Evolutionary conservation across 768 basidiomycete genomes (phyloP).

Genomic region (Pleurotus salmoneostramineus): DNA sequence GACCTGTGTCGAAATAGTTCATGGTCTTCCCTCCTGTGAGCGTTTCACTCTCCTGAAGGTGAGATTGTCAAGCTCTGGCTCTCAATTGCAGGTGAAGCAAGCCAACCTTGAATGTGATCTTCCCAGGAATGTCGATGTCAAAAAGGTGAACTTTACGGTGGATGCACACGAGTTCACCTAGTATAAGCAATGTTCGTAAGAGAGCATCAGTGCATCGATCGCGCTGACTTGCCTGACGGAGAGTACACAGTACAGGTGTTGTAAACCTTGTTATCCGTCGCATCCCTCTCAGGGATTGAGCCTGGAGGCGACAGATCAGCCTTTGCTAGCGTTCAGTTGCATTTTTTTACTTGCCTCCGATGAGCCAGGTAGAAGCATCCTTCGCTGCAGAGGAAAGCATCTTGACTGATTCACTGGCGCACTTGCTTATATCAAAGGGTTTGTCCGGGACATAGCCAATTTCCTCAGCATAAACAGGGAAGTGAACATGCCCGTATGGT

Average conservation of each 20-base stretch:
- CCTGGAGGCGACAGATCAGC: conserved; percentile 39
- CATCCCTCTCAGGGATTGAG: conserved; percentile 86
- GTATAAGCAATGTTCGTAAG: neutral
- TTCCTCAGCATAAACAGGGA: conserved; percentile 79
- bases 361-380: conserved; percentile 78
- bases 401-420: conserved; percentile 71
- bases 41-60: conserved; percentile 72
- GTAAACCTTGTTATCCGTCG: conserved; percentile 63
- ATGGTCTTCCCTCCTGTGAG: conserved; percentile 70
- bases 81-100: neutral
- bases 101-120: conserved; percentile 81
- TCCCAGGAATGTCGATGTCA: conserved; percentile 94
- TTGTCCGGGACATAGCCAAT: conserved; percentile 61
- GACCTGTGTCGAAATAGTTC: conserved; percentile 88
- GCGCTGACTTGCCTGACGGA: conserved; percentile 50
- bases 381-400: conserved; percentile 82
- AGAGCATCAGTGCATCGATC: conserved; percentile 2
- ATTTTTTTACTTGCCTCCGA: conserved; percentile 63
- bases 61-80: conserved; percentile 4
- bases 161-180: conserved; percentile 80
- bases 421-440: conserved; percentile 50
- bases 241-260: conserved; percentile 94
- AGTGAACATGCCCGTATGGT: conserved; percentile 76
- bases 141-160: conserved; percentile 97
- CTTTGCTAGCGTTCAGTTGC: neutral